Evolutionary conservation across 805 yeast species (phyloP), one percentile per base, ranked within the genome.

Genomic region (Starmera dryadoides): DNA sequence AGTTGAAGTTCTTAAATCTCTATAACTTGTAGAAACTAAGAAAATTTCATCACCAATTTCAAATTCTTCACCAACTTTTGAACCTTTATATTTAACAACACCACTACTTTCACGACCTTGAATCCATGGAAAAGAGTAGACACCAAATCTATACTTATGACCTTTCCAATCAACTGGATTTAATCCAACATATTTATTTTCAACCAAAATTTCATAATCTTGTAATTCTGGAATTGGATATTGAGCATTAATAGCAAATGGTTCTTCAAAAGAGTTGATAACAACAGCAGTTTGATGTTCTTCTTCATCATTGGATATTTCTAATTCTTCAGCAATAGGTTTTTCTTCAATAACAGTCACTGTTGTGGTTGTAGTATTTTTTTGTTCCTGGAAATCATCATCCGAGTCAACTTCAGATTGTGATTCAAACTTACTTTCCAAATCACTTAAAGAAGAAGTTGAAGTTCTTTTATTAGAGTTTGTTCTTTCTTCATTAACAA

Each of bases 121-220:
- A 35, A 70, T 56, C 75, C 76, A 70, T 9, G 76, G 76, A 41
- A 69, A 68, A 12, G 67, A 61, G 44, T 69, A 64, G 8, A 70
- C 61, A 18, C 72, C 73, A 52, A 71, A 71, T 32, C 59, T 56
- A 44, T 63, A 70, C 39, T 64, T 66, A 37, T 66, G 65, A 7
- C 70, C 68, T 47, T 70, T 70, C 76, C 76, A 70, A 46, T 70
- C 76, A 25, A 70, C 59, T 9, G 73, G 76, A 44, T 70, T 70
- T 31, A 70, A 46, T 0, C 75, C 76, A 34, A 69, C 56, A 34
- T 57, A 56, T 37, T 56, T 55, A 39, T 60, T 60, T 34, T 54
- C 48, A 16, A 60, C 46, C 20, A 60, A 39, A 7, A 60, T 42
- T 36, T 60, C 63, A 42, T 56, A 51, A 7, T 58, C 57, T 10